Base-by-base conservation (phyloP, 1,284 basidiomycete genomes). In the Fomitiporia mediterranea region DNA sequence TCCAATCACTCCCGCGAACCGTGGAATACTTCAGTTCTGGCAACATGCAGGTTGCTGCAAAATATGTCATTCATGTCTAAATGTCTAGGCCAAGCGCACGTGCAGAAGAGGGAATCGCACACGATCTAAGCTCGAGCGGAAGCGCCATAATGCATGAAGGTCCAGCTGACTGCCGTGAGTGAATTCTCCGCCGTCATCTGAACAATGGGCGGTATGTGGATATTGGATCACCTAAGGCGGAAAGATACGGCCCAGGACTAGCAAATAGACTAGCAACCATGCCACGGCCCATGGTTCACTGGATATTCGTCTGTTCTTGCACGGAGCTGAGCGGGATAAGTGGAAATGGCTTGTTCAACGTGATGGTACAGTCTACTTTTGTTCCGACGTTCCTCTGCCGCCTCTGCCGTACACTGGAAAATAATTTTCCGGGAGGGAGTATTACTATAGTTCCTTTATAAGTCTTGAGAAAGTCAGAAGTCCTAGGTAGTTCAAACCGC, bases 121-220 rank as follows among this genome's bases (percentile, higher is more conserved):
- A n/a, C n/a, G 44, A 28, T 15, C 2, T 27, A 11, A 25, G 23
- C 42, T 44, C 43, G 28, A 19, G 43, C 19, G 43, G 23, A 27
- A 23, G 3, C n/a, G 9, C 15, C 9, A 7, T 44, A 28, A 3
- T 28, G 44, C n/a, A 28, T 4, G 44, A 46, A n/a, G n/a, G 44
- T 32, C 27, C 44, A 46, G 27, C 25, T 46, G 44, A 46, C 44
- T 44, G 19, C 23, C n/a, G 44, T 46, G 44, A 28, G 44, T 46
- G 44, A 30, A 46, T 6, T 30, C 44, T 21, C 5, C 30, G 9
- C 25, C 17, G 44, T 46, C 44, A 46, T 32, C 28, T 46, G 44
- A 46, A 28, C 32, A 13, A 13, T 34, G 32, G 32, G 32, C 44
- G 44, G 39, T 40, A 17, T 40, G 28, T 44, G 43, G 19, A 19